Percentiles rank a stretch among this genome's conserved stretches.
These are phyloP conservation scores for Sphaerulina musiva DNA, from an alignment of 2,329 filamentous ascomycete species.

Conservation along the genomic window DNA sequence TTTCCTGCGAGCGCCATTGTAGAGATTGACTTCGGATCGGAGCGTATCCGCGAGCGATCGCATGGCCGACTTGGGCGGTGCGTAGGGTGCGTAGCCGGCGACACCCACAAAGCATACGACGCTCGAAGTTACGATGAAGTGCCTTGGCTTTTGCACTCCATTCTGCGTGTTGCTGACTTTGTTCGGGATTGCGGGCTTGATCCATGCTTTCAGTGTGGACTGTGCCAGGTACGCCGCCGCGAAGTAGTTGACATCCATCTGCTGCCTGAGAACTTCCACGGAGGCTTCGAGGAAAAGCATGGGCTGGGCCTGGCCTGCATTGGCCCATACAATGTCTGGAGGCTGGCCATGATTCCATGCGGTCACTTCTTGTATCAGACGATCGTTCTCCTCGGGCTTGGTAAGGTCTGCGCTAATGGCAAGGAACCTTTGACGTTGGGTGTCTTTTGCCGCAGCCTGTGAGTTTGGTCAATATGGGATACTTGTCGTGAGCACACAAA, in stretches of 20 bases:
- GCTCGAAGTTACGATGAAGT: conserved; percentile 83
- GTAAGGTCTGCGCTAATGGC: conserved; percentile 79
- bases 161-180: conserved; percentile 14
- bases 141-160: conserved; percentile 48
- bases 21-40: conserved; percentile 75
- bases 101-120: conserved; percentile 68
- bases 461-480: background rate
- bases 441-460: conserved; percentile 59
- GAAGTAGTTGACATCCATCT: conserved; percentile 94
- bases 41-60: conserved; percentile 76
- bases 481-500: background rate
- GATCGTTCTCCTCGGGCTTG: conserved; percentile 59
- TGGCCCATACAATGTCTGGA: conserved; percentile 86
- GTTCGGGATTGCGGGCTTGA: conserved; percentile 41
- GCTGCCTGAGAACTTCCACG: conserved; percentile 58
- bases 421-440: conserved; percentile 67
- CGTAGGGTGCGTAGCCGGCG: conserved; percentile 77
- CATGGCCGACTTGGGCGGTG: conserved; percentile 77
- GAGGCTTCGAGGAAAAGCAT: conserved; percentile 71
- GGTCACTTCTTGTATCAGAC: conserved; percentile 64
- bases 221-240: conserved; percentile 80
- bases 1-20: conserved; percentile 57
- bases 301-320: conserved; percentile 69
- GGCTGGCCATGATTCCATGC: conserved; percentile 67
- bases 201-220: conserved; percentile 69